phyloP scores from a whole-genome alignment of 306 rosid species.

The Corylus americana region DNA sequence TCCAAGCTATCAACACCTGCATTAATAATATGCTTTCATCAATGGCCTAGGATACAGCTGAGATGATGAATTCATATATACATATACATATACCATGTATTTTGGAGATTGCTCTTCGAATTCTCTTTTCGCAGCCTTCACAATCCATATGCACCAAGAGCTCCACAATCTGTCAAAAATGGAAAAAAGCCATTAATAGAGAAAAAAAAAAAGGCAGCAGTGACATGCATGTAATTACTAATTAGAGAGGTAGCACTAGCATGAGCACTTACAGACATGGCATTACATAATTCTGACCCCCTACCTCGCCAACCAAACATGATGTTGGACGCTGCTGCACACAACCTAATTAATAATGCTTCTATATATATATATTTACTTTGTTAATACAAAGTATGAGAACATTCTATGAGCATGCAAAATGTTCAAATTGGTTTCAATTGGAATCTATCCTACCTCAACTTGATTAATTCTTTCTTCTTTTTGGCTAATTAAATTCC shows the following conservation, averaged over 20 bases:
- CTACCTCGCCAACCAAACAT: conserved; percentile 59
- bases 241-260: neutral
- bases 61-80: no score
- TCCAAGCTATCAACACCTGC: conserved; percentile 71
- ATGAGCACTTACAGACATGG: conserved; percentile 55
- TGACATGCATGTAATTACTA: neutral
- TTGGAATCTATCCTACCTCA: conserved; percentile 19
- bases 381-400: neutral
- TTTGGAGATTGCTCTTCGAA: conserved; percentile 67
- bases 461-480: conserved; percentile 8
- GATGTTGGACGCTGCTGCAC: neutral
- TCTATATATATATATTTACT: neutral
- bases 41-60: no score
- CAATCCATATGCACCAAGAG: conserved; percentile 89
- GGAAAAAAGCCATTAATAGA: no score
- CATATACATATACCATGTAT: conserved; percentile 46
- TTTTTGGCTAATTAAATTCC: neutral
- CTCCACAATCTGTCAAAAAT: conserved; percentile 58
- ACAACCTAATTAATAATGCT: conserved; percentile 3
- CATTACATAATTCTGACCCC: conserved; percentile 39
- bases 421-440: conserved; percentile 4
- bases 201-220: neutral
- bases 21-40: no score
- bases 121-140: conserved; percentile 73
- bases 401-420: neutral